A percentile compares a stretch with the other conserved stretches of the same genome.
Evolutionary conservation across 2,329 filamentous ascomycete species (phyloP).

Genomic region (Helotiales sp.): DNA sequence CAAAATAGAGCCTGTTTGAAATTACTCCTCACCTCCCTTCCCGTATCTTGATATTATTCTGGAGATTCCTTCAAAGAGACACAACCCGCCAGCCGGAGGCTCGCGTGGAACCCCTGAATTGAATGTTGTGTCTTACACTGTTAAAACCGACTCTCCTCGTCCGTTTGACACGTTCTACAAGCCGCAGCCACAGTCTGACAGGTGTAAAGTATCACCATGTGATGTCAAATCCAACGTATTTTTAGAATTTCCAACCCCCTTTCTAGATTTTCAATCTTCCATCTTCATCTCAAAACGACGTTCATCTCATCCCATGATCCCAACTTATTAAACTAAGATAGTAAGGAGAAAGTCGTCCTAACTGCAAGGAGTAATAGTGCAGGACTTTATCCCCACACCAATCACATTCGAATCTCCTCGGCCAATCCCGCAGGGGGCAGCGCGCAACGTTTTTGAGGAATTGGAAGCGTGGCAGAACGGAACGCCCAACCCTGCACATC

Average conservation of each 20-base stretch:
- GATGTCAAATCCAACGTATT: not conserved
- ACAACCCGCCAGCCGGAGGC: not conserved
- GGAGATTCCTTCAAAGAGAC: not conserved
- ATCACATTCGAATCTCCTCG: constrained; percentile 16
- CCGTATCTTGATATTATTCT: not conserved
- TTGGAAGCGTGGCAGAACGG: not conserved
- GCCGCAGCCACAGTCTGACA: not conserved
- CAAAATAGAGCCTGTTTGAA: too few relatives aligned
- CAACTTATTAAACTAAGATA: not conserved
- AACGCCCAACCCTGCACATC: constrained; percentile 11
- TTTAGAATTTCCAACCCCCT: not conserved
- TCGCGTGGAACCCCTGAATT: constrained; percentile 6
- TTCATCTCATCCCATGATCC: not conserved
- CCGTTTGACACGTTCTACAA: constrained; percentile 11
- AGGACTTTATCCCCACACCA: constrained; percentile 4
- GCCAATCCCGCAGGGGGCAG: constrained; percentile 10
- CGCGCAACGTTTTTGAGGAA: constrained; percentile 24
- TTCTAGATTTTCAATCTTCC: not conserved
- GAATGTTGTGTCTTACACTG: too few relatives aligned
- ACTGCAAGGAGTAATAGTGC: not conserved
- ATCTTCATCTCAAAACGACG: not conserved
- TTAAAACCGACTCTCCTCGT: too few relatives aligned
- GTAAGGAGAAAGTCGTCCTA: not conserved
- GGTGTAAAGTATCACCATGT: not conserved
- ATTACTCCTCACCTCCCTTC: too few relatives aligned